Evolutionary conservation across 1,139 yeast species (phyloP).

Genomic region (Yamadazyma taylorii): DNA sequence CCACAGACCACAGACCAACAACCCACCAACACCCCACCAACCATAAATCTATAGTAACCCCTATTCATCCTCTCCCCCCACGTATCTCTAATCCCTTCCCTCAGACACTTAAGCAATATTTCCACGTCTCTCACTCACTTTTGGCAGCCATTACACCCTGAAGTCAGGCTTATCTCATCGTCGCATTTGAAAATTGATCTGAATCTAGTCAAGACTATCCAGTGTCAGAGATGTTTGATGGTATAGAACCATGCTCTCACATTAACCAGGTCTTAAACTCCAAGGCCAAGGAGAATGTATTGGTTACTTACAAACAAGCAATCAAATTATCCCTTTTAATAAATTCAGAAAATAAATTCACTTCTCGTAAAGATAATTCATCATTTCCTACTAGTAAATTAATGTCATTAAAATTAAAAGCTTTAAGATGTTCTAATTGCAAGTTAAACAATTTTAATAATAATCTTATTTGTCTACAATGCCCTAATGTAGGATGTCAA

Average conservation of each 20-base stretch:
- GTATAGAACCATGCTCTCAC: constrained; percentile 50
- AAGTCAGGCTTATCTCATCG: too few species aligned
- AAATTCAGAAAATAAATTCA: constrained; percentile 21
- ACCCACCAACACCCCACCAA: too few species aligned
- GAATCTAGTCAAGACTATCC: neutral
- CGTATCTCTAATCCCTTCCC: too few species aligned
- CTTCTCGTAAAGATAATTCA: constrained; percentile 32
- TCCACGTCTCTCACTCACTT: too few species aligned
- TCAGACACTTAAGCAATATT: too few species aligned
- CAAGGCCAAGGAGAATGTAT: constrained; percentile 54
- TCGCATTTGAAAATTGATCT: neutral
- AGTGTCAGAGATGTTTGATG: constrained; percentile 16
- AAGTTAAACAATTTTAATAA: constrained; percentile 45
- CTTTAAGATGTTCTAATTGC: constrained; percentile 55
- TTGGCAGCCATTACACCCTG: too few species aligned
- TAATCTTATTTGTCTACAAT: constrained; percentile 72
- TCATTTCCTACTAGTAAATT: constrained; percentile 32
- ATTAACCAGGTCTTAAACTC: constrained; percentile 53
- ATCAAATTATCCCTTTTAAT: constrained; percentile 45
- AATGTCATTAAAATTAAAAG: constrained; percentile 37
- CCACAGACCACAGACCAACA: too few species aligned
- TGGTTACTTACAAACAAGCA: constrained; percentile 60
- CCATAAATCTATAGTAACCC: too few species aligned
- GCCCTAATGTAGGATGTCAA: constrained; percentile 78
- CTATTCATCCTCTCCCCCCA: too few species aligned